Base-by-base conservation (phyloP, 176 grass and related monocot species). In the Carex parvula region DNA sequence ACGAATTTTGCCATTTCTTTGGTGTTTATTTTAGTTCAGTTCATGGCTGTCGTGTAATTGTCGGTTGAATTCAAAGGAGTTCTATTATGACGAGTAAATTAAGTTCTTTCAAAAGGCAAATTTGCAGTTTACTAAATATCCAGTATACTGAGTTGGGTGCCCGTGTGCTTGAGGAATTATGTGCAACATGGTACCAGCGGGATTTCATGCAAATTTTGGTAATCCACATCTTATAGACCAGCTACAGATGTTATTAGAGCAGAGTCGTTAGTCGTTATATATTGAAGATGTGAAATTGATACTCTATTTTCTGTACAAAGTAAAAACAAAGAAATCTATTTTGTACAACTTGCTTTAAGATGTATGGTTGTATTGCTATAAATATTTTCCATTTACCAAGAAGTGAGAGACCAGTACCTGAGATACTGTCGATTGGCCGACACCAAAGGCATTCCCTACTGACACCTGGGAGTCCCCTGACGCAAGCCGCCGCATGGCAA, bases 391-490 rank as follows among this genome's bases (percentile, higher is more conserved):
- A 66, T 82, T 24, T 48, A 82, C 39, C 26, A 50, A 33, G 60
- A 29, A 83, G 64, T 26, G 4, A 8, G 6, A 64, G 12, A 64
- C 9, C 41, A 55, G 61, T 64, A 83, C 80, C 80, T 83, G 80
- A 83, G 80, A 99, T 79, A 99, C 96, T 32, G 96, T 99, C 37
- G 96, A 99, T 84, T 99, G 97, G 39, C 93, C 93, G 15, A 99
- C 97, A 12, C 93, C 89, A 83, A 99, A 99, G 42, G 97, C 97
- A 69, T 87, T 79, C 12, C 96, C 97, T 41, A 99, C 97, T 0
- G 97, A 98, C 18, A 93, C 95, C 84, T 98, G 95, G 0, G 95
- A 98, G 79, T 98, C 95, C 0, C 95, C 95, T 5, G 95, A 98
- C 18, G 95, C 92, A 11, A 98, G 86, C 70, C 95, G 89, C 87